Base-by-base conservation (phyloP, 2,329 filamentous ascomycete genomes). In the Fusarium begoniae region DNA sequence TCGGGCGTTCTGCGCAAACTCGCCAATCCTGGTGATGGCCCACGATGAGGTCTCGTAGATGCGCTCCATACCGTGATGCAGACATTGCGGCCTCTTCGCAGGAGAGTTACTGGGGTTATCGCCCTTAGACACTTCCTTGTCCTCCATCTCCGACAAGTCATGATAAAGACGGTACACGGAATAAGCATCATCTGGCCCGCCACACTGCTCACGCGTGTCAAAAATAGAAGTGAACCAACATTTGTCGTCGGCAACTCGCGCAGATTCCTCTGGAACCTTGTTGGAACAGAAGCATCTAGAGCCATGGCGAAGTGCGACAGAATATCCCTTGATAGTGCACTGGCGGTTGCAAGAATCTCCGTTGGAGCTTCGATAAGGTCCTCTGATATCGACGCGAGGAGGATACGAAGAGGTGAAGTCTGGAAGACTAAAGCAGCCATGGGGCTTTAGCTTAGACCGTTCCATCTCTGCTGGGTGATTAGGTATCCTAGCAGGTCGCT, bases 21-120 rank as follows among this genome's bases (percentile, higher is more conserved):
- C 37, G 3, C n/a, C 22, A 20, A 26, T 20, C 22, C 35, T 64
- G 7, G 3, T 24, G 11, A 22, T 28, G 9, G 26, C 12, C 65
- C 28, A 43, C 0, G 24, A 38, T 14, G 28, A 53, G 35, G 7
- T 10, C 26, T 69, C 55, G 2, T 40, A 28, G 7, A 41, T 28
- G 10, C 66, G 58, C 30, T 69, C 66, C 48, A 62, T 10, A 18
- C 41, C 26, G 14, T 40, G 55, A 7, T 69, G 41, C 22, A 62
- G 17, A 22, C 66, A 69, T 14, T 69, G 66, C 24, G 37, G 47
- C 9, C 64, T 50, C 20, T 10, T 22, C 17, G 30, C 30, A 13
- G 30, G 48, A 17, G 43, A 68, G 10, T 38, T 32, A 1, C 37
- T 28, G 2, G 26, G 41, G 8, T 43, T n/a, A 17, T 26, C 38